Base-by-base conservation (phyloP, 495 filamentous ascomycete species). In the Pyrenula massariospora region DNA sequence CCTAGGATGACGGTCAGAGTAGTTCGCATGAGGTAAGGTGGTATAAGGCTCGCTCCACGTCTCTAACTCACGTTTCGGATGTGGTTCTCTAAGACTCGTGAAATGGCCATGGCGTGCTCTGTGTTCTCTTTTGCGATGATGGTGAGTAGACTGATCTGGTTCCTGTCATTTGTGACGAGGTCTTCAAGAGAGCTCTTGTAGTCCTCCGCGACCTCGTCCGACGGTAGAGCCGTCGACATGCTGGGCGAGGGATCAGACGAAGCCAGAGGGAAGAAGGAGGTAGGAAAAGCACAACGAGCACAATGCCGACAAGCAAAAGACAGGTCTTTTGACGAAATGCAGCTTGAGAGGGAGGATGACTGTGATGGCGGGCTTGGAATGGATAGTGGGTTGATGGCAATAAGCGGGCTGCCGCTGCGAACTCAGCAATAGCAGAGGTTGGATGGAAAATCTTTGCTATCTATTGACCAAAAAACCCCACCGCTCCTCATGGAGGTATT, bases 91-190 rank as follows among this genome's bases (percentile, higher is more conserved):
- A 98, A 68, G 5, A 86, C 87, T 58, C 87, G 84, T 5, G 92
- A 88, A 62, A 98, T 97, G 53, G 87, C 89, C 68, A 87, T 81
- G 25, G 91, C 93, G 73, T 96, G 88, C 68, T 92, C 87, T 57
- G 90, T 95, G 62, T 94, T 96, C 68, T 98, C 93, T 65, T 90
- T 89, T 56, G 93, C 93, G 63, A 98, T 97, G 64, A 93, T 82
- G 31, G 93, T 97, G 67, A 98, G 72, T 70, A 91, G 96, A 73
- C 85, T 88, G 69, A 98, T 98, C 72, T 96, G 91, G 65, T 84
- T 86, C 66, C 89, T 83, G 64, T 88, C 89, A 73, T 95, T 95
- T 62, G 84, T 79, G 56, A 84, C 86, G 63, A 98, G 77, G 72
- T 96, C 93, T 70, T 92, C 85, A 64, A 98, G 79, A 53, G 93